These are phyloP conservation scores for Oryza meyeriana DNA, from an alignment of 176 grass and related monocot species.

Conservation along the genomic window DNA sequence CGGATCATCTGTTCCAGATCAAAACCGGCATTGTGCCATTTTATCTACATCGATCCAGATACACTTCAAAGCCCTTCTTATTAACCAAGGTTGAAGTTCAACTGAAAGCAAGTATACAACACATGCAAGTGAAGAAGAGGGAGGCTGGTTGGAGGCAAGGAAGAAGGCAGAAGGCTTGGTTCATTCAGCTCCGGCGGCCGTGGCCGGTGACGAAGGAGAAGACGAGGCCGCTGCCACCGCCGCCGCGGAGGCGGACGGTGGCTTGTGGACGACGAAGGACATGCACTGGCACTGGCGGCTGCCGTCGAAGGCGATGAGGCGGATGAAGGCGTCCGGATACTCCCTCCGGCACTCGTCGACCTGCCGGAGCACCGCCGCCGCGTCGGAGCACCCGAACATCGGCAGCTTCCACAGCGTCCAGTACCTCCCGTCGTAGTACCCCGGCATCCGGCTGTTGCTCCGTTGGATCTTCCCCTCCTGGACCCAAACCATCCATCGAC, in stretches of 20 bases:
- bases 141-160: background rate
- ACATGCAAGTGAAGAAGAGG: background rate
- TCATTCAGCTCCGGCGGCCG: too few relatives aligned
- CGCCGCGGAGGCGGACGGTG: background rate
- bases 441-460: conserved; percentile 56
- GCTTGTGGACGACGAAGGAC: conserved; percentile 65
- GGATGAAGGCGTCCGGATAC: conserved; percentile 57
- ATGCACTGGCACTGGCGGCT: conserved; percentile 65
- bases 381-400: conserved; percentile 62
- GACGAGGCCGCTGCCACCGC: background rate
- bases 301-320: conserved; percentile 53
- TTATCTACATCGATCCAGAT: background rate
- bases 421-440: conserved; percentile 71
- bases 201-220: too few relatives aligned
- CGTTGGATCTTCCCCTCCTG: conserved; percentile 45
- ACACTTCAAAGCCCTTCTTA: background rate
- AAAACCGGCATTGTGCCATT: too few relatives aligned
- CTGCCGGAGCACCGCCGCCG: conserved; percentile 45
- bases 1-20: too few relatives aligned
- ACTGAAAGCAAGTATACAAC: background rate
- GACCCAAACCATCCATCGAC: background rate
- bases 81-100: too few relatives aligned
- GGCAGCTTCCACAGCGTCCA: conserved; percentile 79
- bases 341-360: conserved; percentile 48
- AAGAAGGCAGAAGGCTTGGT: too few relatives aligned